phyloP scores from a whole-genome alignment of 2,329 filamentous ascomycete species.

The Alternaria triticina region DNA sequence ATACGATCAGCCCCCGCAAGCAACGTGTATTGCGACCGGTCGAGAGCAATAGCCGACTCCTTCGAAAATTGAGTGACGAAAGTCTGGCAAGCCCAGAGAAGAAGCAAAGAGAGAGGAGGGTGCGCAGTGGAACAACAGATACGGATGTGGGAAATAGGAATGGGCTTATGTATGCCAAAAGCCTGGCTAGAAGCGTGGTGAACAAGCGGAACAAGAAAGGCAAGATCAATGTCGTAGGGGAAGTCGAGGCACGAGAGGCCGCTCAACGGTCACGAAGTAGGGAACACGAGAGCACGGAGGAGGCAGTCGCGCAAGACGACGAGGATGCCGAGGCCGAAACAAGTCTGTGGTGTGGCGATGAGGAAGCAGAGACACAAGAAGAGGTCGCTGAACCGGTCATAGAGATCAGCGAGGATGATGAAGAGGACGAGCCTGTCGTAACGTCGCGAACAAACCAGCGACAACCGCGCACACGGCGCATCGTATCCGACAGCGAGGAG shows the following conservation, averaged over 20 bases:
- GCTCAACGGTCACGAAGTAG: not conserved
- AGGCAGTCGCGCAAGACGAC: constrained; percentile 14
- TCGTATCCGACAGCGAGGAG: constrained; percentile 34
- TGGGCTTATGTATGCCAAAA: constrained; percentile 35
- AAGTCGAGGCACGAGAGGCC: constrained; percentile 22
- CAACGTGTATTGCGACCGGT: constrained; percentile 44
- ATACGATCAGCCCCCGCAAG: constrained; percentile 32
- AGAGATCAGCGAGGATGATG: constrained; percentile 23
- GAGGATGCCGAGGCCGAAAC: constrained; percentile 32
- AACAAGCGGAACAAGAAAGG: constrained; percentile 24
- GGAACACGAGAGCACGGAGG: constrained; percentile 8
- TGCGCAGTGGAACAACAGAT: constrained; percentile 19
- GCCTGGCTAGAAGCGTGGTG: constrained; percentile 35
- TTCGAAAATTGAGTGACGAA: constrained; percentile 37
- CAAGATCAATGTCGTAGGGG: constrained; percentile 22
- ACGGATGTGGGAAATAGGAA: constrained; percentile 22
- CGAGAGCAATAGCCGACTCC: constrained; percentile 38
- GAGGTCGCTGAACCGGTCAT: constrained; percentile 1
- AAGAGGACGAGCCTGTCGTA: constrained; percentile 41
- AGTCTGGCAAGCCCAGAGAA: constrained; percentile 40
- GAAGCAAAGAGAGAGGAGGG: constrained; percentile 24
- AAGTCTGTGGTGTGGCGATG: constrained; percentile 40
- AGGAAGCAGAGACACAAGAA: constrained; percentile 18
- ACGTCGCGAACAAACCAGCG: constrained; percentile 22
- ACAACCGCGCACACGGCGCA: constrained; percentile 17